Percentiles rank a stretch among this genome's conserved stretches.
phyloP scores from a whole-genome alignment of 371 early-diverging fungal genomes.

The Actinomucor elegans region DNA sequence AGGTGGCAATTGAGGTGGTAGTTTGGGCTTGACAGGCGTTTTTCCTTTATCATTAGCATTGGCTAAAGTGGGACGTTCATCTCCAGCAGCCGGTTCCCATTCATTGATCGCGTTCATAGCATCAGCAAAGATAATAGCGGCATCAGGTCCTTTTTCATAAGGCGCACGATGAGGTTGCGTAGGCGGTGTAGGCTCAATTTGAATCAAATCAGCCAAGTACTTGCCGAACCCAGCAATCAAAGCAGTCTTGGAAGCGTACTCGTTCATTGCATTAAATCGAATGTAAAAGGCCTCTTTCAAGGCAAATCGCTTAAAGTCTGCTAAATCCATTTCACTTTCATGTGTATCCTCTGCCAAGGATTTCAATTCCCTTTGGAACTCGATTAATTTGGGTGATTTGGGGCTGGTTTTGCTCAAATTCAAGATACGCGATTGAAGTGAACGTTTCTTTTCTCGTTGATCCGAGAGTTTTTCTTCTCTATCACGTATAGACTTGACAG shows the following conservation, averaged over 20 bases:
- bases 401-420: conserved; percentile 30
- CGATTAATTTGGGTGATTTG: conserved; percentile 34
- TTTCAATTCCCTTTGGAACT: conserved; percentile 38
- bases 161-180: conserved; percentile 23
- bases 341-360: conserved; percentile 43
- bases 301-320: conserved; percentile 52
- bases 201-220: conserved; percentile 45
- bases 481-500: conserved; percentile 49
- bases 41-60: conserved; percentile 16
- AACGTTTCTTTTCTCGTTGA: conserved; percentile 44
- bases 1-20: conserved; percentile 19
- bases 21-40: neutral
- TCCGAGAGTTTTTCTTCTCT: conserved; percentile 42
- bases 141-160: conserved; percentile 38
- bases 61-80: conserved; percentile 42
- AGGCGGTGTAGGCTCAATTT: conserved; percentile 40
- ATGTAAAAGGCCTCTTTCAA: conserved; percentile 50
- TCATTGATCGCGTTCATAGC: conserved; percentile 38
- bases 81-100: conserved; percentile 40
- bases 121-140: conserved; percentile 40
- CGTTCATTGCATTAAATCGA: conserved; percentile 49
- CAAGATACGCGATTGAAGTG: conserved; percentile 34
- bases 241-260: conserved; percentile 44
- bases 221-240: conserved; percentile 52
- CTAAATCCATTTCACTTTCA: conserved; percentile 44